These are phyloP conservation scores for Malus hybrid DNA, from an alignment of 331 rosid species.

Conservation along the genomic window DNA sequence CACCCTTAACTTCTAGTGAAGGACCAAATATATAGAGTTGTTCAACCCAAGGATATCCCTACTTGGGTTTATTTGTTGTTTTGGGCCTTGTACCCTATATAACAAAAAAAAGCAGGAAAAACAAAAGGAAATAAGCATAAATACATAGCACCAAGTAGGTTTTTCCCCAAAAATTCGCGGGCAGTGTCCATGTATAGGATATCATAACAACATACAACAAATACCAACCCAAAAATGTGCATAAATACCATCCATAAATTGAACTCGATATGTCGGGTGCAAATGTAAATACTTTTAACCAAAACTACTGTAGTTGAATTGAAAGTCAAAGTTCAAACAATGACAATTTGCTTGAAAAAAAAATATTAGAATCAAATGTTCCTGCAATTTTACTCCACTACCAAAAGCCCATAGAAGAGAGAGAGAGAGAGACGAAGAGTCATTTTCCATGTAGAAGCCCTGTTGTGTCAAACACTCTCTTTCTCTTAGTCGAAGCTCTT, in stretches of 20 bases:
- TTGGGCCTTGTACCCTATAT: no score
- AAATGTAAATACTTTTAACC: neutral
- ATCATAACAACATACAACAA: no score
- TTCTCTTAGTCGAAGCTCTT: neutral
- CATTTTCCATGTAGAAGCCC: slow-evolving; percentile 59
- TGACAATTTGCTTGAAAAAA: slow-evolving; percentile 3
- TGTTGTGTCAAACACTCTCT: slow-evolving; percentile 40
- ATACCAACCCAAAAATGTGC: neutral
- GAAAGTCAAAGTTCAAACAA: neutral
- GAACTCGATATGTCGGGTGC: neutral
- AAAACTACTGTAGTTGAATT: neutral
- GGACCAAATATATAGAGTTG: no score
- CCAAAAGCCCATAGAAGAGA: slow-evolving; percentile 32
- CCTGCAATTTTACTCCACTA: slow-evolving; percentile 75
- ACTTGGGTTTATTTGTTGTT: no score
- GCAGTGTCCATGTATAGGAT: no score
- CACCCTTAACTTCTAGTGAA: no score
- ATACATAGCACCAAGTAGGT: no score
- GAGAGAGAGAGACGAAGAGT: slow-evolving; percentile 38
- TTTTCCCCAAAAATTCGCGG: no score
- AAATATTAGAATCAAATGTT: slow-evolving; percentile 28
- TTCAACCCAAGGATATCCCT: no score
- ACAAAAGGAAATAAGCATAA: no score
- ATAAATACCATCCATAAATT: neutral
- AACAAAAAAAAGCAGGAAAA: no score